Evolutionary conservation across 352 stramenopile species (phyloP).

Genomic region (Globisporangium solare): DNA sequence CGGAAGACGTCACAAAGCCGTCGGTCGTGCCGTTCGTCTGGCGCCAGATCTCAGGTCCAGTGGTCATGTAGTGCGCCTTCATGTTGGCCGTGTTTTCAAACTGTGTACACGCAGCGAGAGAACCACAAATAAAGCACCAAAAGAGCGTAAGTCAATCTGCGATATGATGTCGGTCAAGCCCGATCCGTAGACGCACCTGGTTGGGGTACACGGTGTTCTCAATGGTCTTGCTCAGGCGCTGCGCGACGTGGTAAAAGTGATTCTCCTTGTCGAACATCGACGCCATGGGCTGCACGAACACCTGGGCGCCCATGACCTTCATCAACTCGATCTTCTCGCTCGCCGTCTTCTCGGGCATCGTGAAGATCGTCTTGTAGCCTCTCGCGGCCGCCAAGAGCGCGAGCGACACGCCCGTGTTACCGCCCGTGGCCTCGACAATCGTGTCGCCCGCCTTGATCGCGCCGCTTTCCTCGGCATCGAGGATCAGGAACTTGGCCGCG

Average conservation of each 20-base stretch:
- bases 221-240: constrained; percentile 32
- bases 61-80: constrained; percentile 65
- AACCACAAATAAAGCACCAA: too few relatives aligned
- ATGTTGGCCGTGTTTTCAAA: constrained; percentile 81
- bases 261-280: constrained; percentile 62
- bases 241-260: constrained; percentile 76
- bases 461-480: constrained; percentile 85
- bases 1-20: constrained; percentile 87
- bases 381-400: constrained; percentile 83
- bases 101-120: constrained; percentile 13
- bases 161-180: too few relatives aligned
- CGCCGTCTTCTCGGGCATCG: constrained; percentile 66
- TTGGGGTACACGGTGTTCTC: constrained; percentile 47
- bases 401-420: constrained; percentile 91
- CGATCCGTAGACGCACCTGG: constrained; percentile 20
- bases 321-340: constrained; percentile 79
- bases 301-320: constrained; percentile 65
- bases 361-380: constrained; percentile 81
- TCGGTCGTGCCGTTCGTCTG: constrained; percentile 88
- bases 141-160: too few relatives aligned
- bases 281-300: constrained; percentile 54
- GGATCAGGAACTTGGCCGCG: constrained; percentile 90
- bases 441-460: constrained; percentile 66
- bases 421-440: constrained; percentile 81
- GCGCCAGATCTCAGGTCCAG: constrained; percentile 86